These are phyloP conservation scores for Rhododendron kiyosumense DNA, from an alignment of 148 eudicot genomes.

Conservation along the genomic window DNA sequence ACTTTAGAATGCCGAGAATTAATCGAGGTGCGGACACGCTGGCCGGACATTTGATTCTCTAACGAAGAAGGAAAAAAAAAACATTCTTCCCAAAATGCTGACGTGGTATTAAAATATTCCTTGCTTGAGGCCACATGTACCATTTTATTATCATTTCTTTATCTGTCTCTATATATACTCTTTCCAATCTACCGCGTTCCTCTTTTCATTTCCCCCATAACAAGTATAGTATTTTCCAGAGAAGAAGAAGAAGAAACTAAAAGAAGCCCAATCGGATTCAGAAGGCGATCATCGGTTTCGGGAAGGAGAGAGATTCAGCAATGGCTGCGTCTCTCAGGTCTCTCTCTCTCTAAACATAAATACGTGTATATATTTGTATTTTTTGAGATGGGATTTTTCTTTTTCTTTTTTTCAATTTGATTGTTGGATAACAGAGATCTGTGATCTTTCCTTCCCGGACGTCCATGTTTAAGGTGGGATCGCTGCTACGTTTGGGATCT, in stretches of 20 bases:
- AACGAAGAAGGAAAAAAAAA: too few relatives aligned
- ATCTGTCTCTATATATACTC: neutral
- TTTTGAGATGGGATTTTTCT: neutral
- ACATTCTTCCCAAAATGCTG: neutral
- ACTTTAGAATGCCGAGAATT: too few relatives aligned
- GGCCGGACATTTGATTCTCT: too few relatives aligned
- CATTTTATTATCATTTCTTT: too few relatives aligned
- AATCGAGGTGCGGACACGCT: too few relatives aligned
- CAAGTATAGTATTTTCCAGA: neutral
- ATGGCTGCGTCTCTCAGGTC: slow-evolving; percentile 7
- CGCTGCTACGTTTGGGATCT: slow-evolving; percentile 25
- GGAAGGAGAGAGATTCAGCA: slow-evolving; percentile 4
- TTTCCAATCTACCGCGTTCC: neutral
- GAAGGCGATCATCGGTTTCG: slow-evolving; percentile 11
- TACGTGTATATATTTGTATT: neutral
- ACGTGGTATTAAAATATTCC: neutral
- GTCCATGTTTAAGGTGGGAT: slow-evolving; percentile 29
- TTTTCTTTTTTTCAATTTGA: neutral
- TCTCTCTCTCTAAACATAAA: neutral
- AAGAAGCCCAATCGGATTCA: neutral
- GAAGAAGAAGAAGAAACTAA: neutral
- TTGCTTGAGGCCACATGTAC: neutral
- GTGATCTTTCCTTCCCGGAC: slow-evolving; percentile 14
- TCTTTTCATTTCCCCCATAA: neutral
- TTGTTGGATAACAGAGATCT: slow-evolving; percentile 11